phyloP scores from a whole-genome alignment of 306 rosid species.

The Ormosia semicastrata region DNA sequence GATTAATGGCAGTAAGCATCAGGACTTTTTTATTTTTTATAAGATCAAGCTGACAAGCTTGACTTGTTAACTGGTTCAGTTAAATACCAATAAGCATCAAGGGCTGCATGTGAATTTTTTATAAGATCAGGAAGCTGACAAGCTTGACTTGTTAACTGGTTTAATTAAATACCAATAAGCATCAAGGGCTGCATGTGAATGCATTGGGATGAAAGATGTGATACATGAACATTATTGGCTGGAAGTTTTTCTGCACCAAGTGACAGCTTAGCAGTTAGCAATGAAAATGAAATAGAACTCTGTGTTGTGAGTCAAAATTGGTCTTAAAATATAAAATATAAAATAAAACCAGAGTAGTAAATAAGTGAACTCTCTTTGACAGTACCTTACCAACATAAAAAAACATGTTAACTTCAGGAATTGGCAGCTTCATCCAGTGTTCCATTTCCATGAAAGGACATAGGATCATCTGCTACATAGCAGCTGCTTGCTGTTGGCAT shows the following conservation, averaged over 20 bases:
- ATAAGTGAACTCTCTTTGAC: neutral
- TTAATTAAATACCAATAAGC: neutral
- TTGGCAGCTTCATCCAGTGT: neutral
- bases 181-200: conserved; percentile 10
- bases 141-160: neutral
- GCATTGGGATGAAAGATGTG: neutral
- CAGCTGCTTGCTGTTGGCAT: neutral
- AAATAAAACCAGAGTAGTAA: neutral
- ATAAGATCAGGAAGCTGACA: neutral
- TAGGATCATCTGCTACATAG: neutral
- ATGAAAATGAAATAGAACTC: neutral
- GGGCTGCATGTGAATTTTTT: neutral
- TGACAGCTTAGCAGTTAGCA: neutral
- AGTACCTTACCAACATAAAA: neutral
- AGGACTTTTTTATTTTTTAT: too few species aligned
- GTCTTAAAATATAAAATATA: neutral
- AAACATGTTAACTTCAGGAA: neutral
- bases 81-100: neutral
- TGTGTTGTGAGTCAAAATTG: neutral
- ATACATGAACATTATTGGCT: neutral
- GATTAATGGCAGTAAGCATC: neutral
- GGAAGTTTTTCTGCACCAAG: neutral
- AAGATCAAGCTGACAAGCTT: neutral
- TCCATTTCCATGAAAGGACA: neutral
- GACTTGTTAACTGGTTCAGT: neutral